Evolutionary conservation across 139 green algal genomes (phyloP), one percentile per base, ranked within the genome.

Genomic region (Dunaliella primolecta): DNA sequence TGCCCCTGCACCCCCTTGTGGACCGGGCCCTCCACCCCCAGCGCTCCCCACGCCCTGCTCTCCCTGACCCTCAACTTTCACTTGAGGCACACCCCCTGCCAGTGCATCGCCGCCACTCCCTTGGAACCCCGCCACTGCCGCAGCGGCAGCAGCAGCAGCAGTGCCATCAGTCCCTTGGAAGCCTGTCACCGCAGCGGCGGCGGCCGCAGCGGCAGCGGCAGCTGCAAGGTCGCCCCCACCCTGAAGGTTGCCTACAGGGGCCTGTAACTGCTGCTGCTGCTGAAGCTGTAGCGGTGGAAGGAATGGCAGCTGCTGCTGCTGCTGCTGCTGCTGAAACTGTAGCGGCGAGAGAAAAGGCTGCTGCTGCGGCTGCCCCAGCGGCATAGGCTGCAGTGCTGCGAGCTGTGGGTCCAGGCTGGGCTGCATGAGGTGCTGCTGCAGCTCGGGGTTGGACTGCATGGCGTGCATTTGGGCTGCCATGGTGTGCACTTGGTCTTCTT

Each of bases 231-330:
- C 46, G 46, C 46, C 46, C 7, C 46, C 46, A 15, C 7, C 7
- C 78, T 70, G 78, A 33, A 1, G n/a, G 3, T 70, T 20, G 34
- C 25, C 34, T 23, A 31, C 31, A 1, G 35, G 33, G 34, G 1
- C 2, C 78, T 34, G 34, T 3, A 32, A 34, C 78, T 82, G 78
- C 35, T 82, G 78, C 24, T 70, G 78, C 78, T 82, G 78, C 35
- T 82, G 78, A 33, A 15, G 29, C 71, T 82, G 78, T 25, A 2
- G 24, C 27, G 23, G 3, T 36, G 79, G 82, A 7, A 11, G 21
- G 27, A 35, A 32, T 21, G 25, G 71, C 71, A 15, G 25, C 82
- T 76, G 36, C 74, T 81, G 72, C 72, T 30, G 72, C 11, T 78
- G 75, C 55, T 78, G 83, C 38, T 27, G 83, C 74, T 7, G 74